Evolutionary conservation across 441 rosid genomes (phyloP), one percentile per base, ranked within the genome.

Genomic region (Euphorbia schlechtendalii): DNA sequence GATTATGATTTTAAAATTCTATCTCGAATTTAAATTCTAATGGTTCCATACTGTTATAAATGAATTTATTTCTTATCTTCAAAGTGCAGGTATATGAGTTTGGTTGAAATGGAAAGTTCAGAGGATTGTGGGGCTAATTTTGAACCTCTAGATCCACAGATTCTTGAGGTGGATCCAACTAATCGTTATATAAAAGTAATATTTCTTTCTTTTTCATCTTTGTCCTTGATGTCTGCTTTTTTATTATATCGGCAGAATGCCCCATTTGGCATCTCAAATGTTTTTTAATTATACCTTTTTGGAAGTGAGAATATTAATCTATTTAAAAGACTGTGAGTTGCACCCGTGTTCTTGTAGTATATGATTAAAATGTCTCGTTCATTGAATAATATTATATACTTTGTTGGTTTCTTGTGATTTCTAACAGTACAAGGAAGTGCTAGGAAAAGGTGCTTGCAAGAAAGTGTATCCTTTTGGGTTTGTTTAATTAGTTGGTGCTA

Each of bases 381-480:
- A 7, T 30, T 28, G n/a, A n/a, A n/a, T n/a, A n/a, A n/a, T n/a
- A 65, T 67, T 73, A 32, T 40, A 32, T 52, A 13, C 2, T 52
- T 34, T 14, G 38, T 18, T 32, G 34, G 6, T 32, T 32, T 6
- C 34, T 32, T 32, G 34, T 30, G 45, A 28, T 66, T 27, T 57
- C 18, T 30, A 18, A 14, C 84, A 83, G 88, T 83, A 79, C 63
- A 80, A 77, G 69, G 88, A 85, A 56, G 69, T 85, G 59, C 64
- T 87, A 65, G 94, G 94, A 57, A 82, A 71, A 77, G 94, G 94
- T 66, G 94, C 94, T 56, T 87, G 79, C 86, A 87, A 87, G 84
- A 87, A 81, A 66, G 94, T 87, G 82, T 85, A 82, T 81, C 81
- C 65, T 78, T 53, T 73, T 53, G 51, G 7, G 54, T 32, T 61